Evolutionary conservation across 805 yeast species (phyloP).

Genomic region (Starmerella etchellsii): DNA sequence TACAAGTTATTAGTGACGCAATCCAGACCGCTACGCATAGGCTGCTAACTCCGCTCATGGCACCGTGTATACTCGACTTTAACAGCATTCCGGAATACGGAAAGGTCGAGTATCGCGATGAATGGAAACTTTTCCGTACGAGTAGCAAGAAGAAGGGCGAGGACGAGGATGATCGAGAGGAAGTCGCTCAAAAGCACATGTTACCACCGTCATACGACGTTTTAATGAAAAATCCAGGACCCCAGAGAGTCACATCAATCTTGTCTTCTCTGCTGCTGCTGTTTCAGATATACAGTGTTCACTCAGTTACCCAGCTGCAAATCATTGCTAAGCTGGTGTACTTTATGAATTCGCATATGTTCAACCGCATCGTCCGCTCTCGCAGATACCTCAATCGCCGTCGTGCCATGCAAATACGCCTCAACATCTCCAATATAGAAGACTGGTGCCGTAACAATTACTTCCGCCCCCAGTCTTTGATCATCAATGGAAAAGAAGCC

Average conservation of each 20-base stretch:
- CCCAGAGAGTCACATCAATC: conserved; percentile 70
- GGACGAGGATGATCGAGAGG: conserved; percentile 41
- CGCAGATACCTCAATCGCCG: conserved; percentile 65
- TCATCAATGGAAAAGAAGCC: conserved; percentile 16
- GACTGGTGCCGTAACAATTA: conserved; percentile 81
- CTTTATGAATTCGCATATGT: conserved; percentile 60
- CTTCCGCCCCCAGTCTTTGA: conserved; percentile 32
- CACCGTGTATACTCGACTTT: conserved; percentile 39
- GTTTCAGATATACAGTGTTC: conserved; percentile 66
- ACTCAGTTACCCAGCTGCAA: conserved; percentile 64
- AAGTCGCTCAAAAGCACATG: conserved; percentile 60
- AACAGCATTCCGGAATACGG: conserved; percentile 74
- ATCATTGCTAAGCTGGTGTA: conserved; percentile 64
- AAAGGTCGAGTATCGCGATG: conserved; percentile 61
- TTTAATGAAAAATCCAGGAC: conserved; percentile 78
- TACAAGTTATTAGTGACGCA: conserved; percentile 3
- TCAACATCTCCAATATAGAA: conserved; percentile 74
- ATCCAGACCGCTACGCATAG: conserved; percentile 10
- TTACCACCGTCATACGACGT: conserved; percentile 67
- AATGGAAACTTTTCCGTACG: conserved; percentile 50
- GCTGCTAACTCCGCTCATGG: conserved; percentile 17
- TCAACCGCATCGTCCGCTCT: conserved; percentile 51
- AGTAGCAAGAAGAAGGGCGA: conserved; percentile 1
- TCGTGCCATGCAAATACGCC: conserved; percentile 76
- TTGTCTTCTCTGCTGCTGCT: conserved; percentile 82